These are phyloP conservation scores for Priceomyces medius DNA, from an alignment of 805 yeast genomes.

Conservation along the genomic window DNA sequence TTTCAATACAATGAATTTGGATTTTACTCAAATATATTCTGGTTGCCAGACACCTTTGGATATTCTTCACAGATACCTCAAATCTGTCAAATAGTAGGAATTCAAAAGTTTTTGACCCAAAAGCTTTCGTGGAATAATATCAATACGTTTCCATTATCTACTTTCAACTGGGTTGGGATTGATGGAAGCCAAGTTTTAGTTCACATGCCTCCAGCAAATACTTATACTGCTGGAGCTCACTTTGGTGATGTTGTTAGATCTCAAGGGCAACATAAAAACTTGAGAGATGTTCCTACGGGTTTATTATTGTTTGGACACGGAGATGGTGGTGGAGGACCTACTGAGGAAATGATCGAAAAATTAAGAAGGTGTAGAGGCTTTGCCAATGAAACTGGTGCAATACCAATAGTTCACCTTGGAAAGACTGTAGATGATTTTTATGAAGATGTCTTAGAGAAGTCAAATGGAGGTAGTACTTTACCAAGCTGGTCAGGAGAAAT, in stretches of 20 bases:
- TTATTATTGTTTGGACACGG: slow-evolving; percentile 87
- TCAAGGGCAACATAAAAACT: slow-evolving; percentile 75
- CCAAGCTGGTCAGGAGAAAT: slow-evolving; percentile 94
- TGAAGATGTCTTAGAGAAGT: slow-evolving; percentile 57
- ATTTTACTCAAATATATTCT: slow-evolving; percentile 66
- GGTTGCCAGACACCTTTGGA: slow-evolving; percentile 98
- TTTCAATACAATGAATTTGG: slow-evolving; percentile 83
- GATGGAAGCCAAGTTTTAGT: slow-evolving; percentile 92
- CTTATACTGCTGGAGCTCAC: slow-evolving; percentile 90
- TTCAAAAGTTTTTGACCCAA: slow-evolving; percentile 84
- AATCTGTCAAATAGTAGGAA: slow-evolving; percentile 81
- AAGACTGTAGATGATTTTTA: slow-evolving; percentile 78
- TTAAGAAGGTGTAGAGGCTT: slow-evolving; percentile 88
- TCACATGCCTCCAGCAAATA: slow-evolving; percentile 98
- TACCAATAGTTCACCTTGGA: slow-evolving; percentile 83
- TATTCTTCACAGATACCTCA: slow-evolving; percentile 95
- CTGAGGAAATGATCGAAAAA: slow-evolving; percentile 89
- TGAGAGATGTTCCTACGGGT: slow-evolving; percentile 77
- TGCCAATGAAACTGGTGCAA: slow-evolving; percentile 71
- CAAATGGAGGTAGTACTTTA: slow-evolving; percentile 63
- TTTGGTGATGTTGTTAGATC: slow-evolving; percentile 90
- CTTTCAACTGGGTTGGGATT: slow-evolving; percentile 93
- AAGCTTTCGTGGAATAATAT: slow-evolving; percentile 96
- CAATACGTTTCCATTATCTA: slow-evolving; percentile 82
- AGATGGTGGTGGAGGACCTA: slow-evolving; percentile 99